phyloP scores from a whole-genome alignment of 1,139 yeast genomes.

The Saccharomyces hybrid region DNA sequence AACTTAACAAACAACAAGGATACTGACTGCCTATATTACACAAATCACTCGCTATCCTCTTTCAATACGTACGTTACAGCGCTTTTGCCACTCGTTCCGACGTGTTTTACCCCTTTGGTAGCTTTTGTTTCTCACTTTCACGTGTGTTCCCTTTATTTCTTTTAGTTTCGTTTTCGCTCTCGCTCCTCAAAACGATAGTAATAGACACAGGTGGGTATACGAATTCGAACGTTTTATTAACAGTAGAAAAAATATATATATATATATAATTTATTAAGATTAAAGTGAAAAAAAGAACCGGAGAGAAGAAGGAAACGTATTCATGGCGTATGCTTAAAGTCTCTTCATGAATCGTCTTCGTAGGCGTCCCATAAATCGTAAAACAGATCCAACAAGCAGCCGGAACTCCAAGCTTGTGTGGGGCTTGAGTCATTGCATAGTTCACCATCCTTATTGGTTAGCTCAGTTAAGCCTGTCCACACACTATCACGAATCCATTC shows the following conservation, averaged over 20 bases:
- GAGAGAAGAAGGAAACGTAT: neutral
- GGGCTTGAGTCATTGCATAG: conserved; percentile 83
- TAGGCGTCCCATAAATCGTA: conserved; percentile 45
- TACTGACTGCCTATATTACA: neutral
- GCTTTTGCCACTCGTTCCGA: neutral
- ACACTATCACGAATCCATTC: conserved; percentile 64
- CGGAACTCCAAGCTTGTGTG: conserved; percentile 93
- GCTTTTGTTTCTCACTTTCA: neutral
- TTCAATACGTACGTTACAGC: neutral
- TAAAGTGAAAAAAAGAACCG: neutral
- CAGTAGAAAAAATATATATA: neutral
- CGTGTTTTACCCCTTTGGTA: neutral
- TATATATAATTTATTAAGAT: neutral
- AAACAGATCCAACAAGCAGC: conserved; percentile 75
- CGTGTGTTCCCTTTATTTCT: conserved; percentile 1
- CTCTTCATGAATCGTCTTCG: conserved; percentile 9
- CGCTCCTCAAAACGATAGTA: neutral
- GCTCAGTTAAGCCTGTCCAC: conserved; percentile 92
- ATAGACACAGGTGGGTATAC: neutral
- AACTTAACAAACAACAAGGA: neutral
- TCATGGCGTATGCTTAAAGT: neutral
- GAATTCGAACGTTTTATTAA: neutral
- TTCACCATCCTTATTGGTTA: conserved; percentile 82
- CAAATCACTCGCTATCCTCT: neutral
- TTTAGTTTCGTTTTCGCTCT: neutral